Base-by-base conservation (phyloP, 345 rosid species). In the Eucalyptus globulus region DNA sequence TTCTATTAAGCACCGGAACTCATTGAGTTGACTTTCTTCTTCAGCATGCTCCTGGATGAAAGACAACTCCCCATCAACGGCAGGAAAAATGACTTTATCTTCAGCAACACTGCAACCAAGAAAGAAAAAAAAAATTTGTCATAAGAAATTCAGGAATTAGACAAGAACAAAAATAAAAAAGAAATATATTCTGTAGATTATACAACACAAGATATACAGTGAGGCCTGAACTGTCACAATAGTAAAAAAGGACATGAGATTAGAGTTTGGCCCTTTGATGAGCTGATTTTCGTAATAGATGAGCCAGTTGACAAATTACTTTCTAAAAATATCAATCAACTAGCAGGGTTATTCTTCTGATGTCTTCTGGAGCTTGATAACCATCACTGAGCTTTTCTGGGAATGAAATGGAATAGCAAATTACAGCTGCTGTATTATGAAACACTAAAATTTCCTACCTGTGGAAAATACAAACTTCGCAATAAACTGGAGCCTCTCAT, bases 401-500 rank as follows among this genome's bases (percentile, higher is more conserved):
- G 31, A 56, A 19, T 44, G 34, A 87, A 60, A 87, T 51, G 44
- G 34, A 47, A 19, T 45, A 86, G 88, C 22, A 37, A 49, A 50
- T 15, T 37, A 21, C 58, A 44, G 83, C 27, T 19, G 31, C 43
- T 31, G 17, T 27, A 88, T 47, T 12, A 45, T 47, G 24, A 24
- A 88, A 51, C 21, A 89, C 21, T 50, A 76, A 56, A 90, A 88
- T 47, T 27, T 90, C 72, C 43, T 95, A 96, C 99, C 99, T 95
- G 92, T 96, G 99, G 91, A 94, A 97, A 91, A 96, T 96, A 94
- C 97, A 96, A 88, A 97, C 95, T 93, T 97, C 99, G 49, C 97
- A 92, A 96, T 94, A 89, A 93, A 97, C 91, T 97, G 97, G 90
- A 96, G 91, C 86, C 97, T 95, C 91, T 96, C 97, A 89, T 96